These are phyloP conservation scores for Termitomyces sp. DNA, from an alignment of 768 basidiomycete species.

Conservation along the genomic window DNA sequence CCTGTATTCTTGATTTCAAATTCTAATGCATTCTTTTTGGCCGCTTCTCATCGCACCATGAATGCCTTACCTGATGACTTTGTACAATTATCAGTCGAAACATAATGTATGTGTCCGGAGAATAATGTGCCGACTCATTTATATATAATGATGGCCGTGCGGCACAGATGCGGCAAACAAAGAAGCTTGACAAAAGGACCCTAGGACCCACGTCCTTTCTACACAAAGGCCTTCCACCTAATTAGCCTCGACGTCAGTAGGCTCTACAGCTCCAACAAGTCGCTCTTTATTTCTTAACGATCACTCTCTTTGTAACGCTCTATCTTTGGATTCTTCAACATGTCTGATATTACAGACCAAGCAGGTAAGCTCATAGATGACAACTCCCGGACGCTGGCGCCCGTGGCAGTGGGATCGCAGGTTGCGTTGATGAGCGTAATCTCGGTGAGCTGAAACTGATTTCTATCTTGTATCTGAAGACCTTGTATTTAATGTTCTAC, in stretches of 20 bases:
- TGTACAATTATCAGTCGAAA: background rate
- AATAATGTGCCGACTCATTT: slow-evolving; percentile 8
- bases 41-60: background rate
- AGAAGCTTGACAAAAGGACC: background rate
- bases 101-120: background rate
- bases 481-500: slow-evolving; percentile 4
- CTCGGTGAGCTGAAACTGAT: slow-evolving; percentile 45
- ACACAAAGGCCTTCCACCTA: background rate
- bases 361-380: slow-evolving; percentile 34
- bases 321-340: slow-evolving; percentile 13
- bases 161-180: slow-evolving; percentile 1
- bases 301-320: slow-evolving; percentile 6
- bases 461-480: background rate
- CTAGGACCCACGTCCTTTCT: slow-evolving; percentile 6
- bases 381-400: slow-evolving; percentile 64
- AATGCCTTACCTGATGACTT: background rate
- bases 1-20: background rate
- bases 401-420: slow-evolving; percentile 75
- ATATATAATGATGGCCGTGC: slow-evolving; percentile 4
- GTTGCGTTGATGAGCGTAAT: slow-evolving; percentile 65
- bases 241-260: background rate
- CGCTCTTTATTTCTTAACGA: slow-evolving; percentile 11
- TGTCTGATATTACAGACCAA: slow-evolving; percentile 30
- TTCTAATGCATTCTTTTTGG: background rate
- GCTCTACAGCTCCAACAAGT: slow-evolving; percentile 5